These are phyloP conservation scores for Mycena chlorophos DNA, from an alignment of 768 basidiomycete species.

Conservation along the genomic window DNA sequence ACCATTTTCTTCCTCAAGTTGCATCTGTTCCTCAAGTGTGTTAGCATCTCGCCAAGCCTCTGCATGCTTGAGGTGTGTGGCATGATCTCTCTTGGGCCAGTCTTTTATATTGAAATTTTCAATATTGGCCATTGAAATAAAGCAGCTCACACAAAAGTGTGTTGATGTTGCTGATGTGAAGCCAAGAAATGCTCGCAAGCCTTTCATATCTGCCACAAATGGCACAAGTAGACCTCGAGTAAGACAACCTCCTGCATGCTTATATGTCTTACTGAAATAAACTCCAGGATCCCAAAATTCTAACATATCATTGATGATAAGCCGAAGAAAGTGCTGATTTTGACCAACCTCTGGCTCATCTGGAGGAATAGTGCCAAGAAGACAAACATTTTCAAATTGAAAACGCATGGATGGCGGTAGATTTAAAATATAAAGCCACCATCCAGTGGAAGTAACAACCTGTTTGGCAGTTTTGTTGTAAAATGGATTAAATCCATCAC, in stretches of 20 bases:
- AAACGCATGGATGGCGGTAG: constrained; percentile 22
- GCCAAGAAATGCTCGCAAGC: constrained; percentile 29
- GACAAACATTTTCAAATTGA: constrained; percentile 37
- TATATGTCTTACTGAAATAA: constrained; percentile 25
- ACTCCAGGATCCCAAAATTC: constrained; percentile 33
- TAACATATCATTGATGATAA: constrained; percentile 36
- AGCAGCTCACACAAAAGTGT: constrained; percentile 32
- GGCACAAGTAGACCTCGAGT: constrained; percentile 25
- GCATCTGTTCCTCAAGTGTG: constrained; percentile 18
- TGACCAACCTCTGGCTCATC: constrained; percentile 32
- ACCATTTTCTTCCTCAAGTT: constrained; percentile 15
- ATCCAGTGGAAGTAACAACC: constrained; percentile 24
- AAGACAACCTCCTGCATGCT: constrained; percentile 16
- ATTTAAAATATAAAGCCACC: constrained; percentile 23
- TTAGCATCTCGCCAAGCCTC: constrained; percentile 25
- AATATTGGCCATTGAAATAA: constrained; percentile 26
- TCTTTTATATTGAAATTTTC: constrained; percentile 25
- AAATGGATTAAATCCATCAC: constrained; percentile 33
- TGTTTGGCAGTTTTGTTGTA: constrained; percentile 29
- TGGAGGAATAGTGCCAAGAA: constrained; percentile 38
- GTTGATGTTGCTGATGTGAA: constrained; percentile 20
- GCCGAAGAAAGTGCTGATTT: constrained; percentile 36
- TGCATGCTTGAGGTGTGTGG: constrained; percentile 15
- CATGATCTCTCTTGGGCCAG: constrained; percentile 25
- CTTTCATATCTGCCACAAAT: constrained; percentile 31